phyloP scores from a whole-genome alignment of 805 yeast genomes.

The Zygoascus flipseniorum region DNA sequence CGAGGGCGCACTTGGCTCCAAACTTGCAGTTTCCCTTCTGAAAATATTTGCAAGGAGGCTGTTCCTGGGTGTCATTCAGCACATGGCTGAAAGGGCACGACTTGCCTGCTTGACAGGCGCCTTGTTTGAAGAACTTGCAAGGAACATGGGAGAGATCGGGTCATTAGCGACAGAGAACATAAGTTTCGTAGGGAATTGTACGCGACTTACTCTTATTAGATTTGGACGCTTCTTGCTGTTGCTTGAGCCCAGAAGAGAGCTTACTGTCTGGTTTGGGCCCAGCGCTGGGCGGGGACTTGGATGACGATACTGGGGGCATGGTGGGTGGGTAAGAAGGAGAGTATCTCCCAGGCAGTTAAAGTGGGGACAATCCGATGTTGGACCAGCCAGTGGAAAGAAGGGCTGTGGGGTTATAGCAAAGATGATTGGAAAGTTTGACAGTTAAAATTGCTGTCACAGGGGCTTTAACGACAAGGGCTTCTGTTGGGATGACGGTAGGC shows the following conservation, averaged over 20 bases:
- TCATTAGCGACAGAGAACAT: not conserved
- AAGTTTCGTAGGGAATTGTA: not conserved
- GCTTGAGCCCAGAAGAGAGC: slow-evolving; percentile 12
- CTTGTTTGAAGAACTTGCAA: slow-evolving; percentile 86
- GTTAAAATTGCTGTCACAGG: no score
- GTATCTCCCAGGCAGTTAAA: not conserved
- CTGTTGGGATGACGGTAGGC: no score
- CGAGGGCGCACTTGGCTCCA: slow-evolving; percentile 89
- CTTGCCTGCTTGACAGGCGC: slow-evolving; percentile 89
- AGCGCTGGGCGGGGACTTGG: not conserved
- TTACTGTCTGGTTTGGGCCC: slow-evolving; percentile 6
- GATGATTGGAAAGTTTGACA: no score
- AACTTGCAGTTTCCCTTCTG: slow-evolving; percentile 96
- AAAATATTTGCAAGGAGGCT: slow-evolving; percentile 79
- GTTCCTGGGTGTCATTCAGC: slow-evolving; percentile 41
- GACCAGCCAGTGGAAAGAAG: not conserved
- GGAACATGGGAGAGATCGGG: slow-evolving; percentile 84
- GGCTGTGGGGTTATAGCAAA: no score
- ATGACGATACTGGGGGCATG: not conserved
- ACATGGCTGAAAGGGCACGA: slow-evolving; percentile 89
- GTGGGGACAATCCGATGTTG: not conserved
- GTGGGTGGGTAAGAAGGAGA: not conserved
- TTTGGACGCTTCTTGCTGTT: not conserved
- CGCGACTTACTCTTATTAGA: slow-evolving; percentile 5
- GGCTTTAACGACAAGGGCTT: no score